Percentiles rank a stretch among this genome's conserved stretches.
Conservation (phyloP, 495 filamentous ascomycete species). For the Penicillium taxi region DNA sequence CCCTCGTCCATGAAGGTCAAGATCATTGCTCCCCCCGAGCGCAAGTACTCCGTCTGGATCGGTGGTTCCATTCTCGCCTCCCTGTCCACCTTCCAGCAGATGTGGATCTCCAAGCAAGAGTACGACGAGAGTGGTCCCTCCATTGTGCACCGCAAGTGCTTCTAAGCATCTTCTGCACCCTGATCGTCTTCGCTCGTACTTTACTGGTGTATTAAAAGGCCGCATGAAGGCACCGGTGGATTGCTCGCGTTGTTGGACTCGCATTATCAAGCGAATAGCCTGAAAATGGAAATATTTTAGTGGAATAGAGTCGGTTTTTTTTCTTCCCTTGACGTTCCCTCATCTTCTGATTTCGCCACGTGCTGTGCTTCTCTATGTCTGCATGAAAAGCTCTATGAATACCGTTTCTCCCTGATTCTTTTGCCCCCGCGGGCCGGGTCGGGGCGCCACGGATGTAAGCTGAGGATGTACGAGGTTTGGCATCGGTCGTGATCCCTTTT, state of each 20-base stretch:
- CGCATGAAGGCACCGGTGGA: constrained; percentile 37
- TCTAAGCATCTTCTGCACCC: constrained; percentile 59
- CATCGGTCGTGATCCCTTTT: constrained; percentile 16
- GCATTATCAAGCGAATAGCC: constrained; percentile 41
- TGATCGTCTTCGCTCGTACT: constrained; percentile 40
- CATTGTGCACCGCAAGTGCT: constrained; percentile 99
- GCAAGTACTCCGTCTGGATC: constrained; percentile 96
- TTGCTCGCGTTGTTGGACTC: constrained; percentile 40
- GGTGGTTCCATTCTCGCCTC: constrained; percentile 99
- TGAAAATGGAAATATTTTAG: constrained; percentile 44
- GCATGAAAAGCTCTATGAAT: neutral
- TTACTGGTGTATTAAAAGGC: constrained; percentile 46
- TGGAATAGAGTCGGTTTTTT: constrained; percentile 39
- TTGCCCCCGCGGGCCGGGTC: neutral
- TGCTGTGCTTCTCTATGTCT: constrained; percentile 1
- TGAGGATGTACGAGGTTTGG: constrained; percentile 23
- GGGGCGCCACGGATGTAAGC: constrained; percentile 11
- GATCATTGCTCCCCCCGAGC: constrained; percentile 70
- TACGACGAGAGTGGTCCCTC: constrained; percentile 99
- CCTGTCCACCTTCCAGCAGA: constrained; percentile 99
- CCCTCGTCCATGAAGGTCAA: constrained; percentile 89
- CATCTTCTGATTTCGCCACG: constrained; percentile 3
- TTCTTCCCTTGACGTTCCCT: neutral
- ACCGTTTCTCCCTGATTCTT: neutral
- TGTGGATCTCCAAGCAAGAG: constrained; percentile 99